A percentile compares a stretch with the other conserved stretches of the same genome.
Evolutionary conservation across 805 yeast species (phyloP).

Genomic region (Candida montana): DNA sequence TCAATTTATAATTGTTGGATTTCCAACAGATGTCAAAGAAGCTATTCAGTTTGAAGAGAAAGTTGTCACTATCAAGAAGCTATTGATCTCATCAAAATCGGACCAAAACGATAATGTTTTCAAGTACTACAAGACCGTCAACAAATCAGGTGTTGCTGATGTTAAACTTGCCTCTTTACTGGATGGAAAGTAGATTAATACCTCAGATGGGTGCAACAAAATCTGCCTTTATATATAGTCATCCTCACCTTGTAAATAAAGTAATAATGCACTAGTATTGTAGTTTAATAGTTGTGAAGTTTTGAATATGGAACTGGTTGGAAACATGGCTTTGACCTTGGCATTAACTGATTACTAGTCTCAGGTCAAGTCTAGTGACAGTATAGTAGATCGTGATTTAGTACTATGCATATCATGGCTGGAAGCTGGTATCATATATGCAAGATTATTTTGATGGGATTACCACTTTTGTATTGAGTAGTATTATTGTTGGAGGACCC

Average conservation of each 20-base stretch:
- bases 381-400: too few species aligned
- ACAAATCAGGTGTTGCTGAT: conserved; percentile 33
- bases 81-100: conserved; percentile 23
- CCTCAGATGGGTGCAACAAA: too few species aligned
- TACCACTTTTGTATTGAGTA: too few species aligned
- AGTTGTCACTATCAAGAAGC: conserved; percentile 44
- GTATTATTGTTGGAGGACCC: too few species aligned
- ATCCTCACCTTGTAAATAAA: conserved; percentile 4
- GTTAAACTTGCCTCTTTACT: not conserved
- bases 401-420: too few species aligned
- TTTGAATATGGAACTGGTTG: too few species aligned
- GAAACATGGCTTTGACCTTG: too few species aligned
- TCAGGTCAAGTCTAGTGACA: too few species aligned
- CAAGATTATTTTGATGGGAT: too few species aligned
- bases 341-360: too few species aligned
- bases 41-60: conserved; percentile 72
- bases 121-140: conserved; percentile 63
- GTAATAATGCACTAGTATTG: not conserved
- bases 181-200: not conserved
- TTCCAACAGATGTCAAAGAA: conserved; percentile 58
- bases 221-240: not conserved
- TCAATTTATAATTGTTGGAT: conserved; percentile 47
- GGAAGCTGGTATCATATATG: too few species aligned
- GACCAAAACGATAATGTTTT: conserved; percentile 42
- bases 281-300: not conserved